These are phyloP conservation scores for Sporothrix phasma DNA, from an alignment of 2,329 filamentous ascomycete species.

Conservation along the genomic window DNA sequence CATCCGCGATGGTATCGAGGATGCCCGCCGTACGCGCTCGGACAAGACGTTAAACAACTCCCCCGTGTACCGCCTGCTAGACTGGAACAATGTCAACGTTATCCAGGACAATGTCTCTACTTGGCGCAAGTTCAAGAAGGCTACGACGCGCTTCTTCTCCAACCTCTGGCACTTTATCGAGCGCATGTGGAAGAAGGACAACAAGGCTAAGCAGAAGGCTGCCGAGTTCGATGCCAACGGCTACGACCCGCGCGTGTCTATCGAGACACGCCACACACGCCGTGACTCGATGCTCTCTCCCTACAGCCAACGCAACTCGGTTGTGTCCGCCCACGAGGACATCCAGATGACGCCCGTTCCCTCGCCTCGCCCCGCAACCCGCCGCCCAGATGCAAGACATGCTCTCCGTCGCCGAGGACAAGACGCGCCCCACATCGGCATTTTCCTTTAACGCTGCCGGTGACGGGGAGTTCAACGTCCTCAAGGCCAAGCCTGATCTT, in stretches of 20 bases:
- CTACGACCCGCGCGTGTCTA: slow-evolving; percentile 55
- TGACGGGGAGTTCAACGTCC: slow-evolving; percentile 26
- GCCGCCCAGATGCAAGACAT: slow-evolving; percentile 26
- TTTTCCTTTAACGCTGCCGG: slow-evolving; percentile 30
- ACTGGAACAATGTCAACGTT: slow-evolving; percentile 91
- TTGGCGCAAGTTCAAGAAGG: slow-evolving; percentile 90
- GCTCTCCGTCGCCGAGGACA: slow-evolving; percentile 31
- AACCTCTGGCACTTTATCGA: slow-evolving; percentile 41
- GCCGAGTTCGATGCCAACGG: slow-evolving; percentile 35
- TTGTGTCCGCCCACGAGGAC: slow-evolving; percentile 50
- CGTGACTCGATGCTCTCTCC: slow-evolving; percentile 46
- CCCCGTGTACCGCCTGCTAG: slow-evolving; percentile 76
- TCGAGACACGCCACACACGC: slow-evolving; percentile 48
- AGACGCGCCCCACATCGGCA: slow-evolving; percentile 24
- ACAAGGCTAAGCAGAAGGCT: slow-evolving; percentile 40
- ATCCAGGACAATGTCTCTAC: slow-evolving; percentile 72
- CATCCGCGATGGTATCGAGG: slow-evolving; percentile 91
- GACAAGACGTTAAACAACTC: slow-evolving; percentile 96
- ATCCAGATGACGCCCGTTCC: slow-evolving; percentile 96
- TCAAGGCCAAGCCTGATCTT: slow-evolving; percentile 45
- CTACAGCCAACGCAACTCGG: slow-evolving; percentile 38
- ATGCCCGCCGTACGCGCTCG: slow-evolving; percentile 81
- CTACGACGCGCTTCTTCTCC: slow-evolving; percentile 53
- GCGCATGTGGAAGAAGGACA: slow-evolving; percentile 39
- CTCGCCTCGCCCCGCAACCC: slow-evolving; percentile 55